A percentile compares a stretch with the other conserved stretches of the same genome.
phyloP scores from a whole-genome alignment of 164 flowering plant species.

The Macadamia tetraphylla region DNA sequence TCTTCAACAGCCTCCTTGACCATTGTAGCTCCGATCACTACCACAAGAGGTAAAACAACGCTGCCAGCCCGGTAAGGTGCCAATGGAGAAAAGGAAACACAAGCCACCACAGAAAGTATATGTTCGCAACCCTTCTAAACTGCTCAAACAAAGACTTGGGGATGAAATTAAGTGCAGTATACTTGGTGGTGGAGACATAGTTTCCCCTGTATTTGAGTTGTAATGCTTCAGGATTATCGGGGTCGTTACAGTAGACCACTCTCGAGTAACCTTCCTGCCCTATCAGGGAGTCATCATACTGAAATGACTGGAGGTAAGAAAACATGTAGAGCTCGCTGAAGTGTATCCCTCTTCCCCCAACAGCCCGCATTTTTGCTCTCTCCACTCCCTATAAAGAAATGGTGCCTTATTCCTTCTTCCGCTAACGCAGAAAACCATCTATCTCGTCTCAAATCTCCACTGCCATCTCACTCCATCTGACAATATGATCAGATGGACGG shows the following conservation, averaged over 20 bases:
- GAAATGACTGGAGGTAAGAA: no score
- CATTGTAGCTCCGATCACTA: slow-evolving; percentile 52
- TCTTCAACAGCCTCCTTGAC: slow-evolving; percentile 60
- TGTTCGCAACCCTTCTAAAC: slow-evolving; percentile 52
- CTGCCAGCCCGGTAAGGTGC: slow-evolving; percentile 56
- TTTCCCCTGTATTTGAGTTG: slow-evolving; percentile 31
- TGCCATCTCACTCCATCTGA: no score
- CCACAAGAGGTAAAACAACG: slow-evolving; percentile 44
- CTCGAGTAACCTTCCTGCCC: slow-evolving; percentile 64
- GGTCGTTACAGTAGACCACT: slow-evolving; percentile 57
- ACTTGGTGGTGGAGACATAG: slow-evolving; percentile 54
- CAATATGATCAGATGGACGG: no score
- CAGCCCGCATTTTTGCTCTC: no score
- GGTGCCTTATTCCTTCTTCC: no score
- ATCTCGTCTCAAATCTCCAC: no score
- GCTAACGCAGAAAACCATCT: no score
- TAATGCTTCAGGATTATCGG: slow-evolving; percentile 29
- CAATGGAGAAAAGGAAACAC: slow-evolving; percentile 44
- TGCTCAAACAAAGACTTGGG: slow-evolving; percentile 71
- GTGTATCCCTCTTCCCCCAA: no score
- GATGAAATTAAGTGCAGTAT: slow-evolving; percentile 46
- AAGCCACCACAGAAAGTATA: slow-evolving; percentile 52
- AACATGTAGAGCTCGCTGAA: no score
- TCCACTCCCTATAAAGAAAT: no score
- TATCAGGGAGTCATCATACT: slow-evolving; percentile 11